Base-by-base conservation (phyloP, 371 early-diverging fungal genomes). In the Rhizopus sp. region DNA sequence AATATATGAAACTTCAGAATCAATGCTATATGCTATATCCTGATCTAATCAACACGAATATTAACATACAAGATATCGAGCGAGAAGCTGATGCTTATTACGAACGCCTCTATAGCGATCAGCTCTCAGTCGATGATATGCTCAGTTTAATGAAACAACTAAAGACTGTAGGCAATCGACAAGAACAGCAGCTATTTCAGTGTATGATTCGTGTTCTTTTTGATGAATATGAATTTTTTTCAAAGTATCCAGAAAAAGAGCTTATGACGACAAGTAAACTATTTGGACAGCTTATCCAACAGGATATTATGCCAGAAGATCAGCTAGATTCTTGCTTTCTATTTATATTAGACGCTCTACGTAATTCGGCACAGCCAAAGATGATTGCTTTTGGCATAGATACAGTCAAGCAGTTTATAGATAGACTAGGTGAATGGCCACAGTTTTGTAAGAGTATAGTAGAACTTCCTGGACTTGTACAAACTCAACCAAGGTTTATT, bases 191-290 rank as follows among this genome's bases (percentile, higher is more conserved):
- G 34, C 76, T 91, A 9, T 93, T 82, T 70, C 82, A 80, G 12
- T 92, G 90, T 69, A 92, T 93, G 87, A 84, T 93, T 34, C 87
- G 88, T 64, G 87, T 86, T 46, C 77, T 94, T 7, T 88, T 98
- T 66, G 98, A 97, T 60, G 98, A 98, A 71, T 95, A 92, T 70
- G 83, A 87, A 33, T 97, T 93, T 65, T 95, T 97, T 59, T 79
- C 89, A 13, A 88, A 91, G 62, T 98, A 97, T 68, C 98, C 97
- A 1, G 96, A 94, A 41, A 90, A 90, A 61, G 92, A 95, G 66
- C 81, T 97, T 8, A 70, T 84, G 0, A 86, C 94, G 17, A 95
- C 98, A 0, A 89, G 90, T 50, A 82, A 82, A 13, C 73, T 98
- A 13, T 93, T 98, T 72, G 98, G 98, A 4, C 77, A 86, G 5